Conservation (phyloP, 2,329 filamentous ascomycete genomes). For the Pseudogymnoascus sp. region DNA sequence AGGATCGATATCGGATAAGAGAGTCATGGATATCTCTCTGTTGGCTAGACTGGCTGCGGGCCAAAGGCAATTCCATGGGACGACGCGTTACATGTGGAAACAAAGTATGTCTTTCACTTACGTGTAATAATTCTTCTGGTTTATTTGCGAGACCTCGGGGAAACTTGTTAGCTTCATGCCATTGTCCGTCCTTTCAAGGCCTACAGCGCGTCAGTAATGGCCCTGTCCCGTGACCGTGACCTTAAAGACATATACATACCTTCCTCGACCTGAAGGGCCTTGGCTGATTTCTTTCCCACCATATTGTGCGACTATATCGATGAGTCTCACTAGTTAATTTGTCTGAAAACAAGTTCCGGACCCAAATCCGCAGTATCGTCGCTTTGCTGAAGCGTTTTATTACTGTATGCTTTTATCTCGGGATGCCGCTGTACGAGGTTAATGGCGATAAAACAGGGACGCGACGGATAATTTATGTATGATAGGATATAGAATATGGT, state of each 20-base stretch:
- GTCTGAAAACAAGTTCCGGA: not conserved
- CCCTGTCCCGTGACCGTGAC: not conserved
- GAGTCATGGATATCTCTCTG: not conserved
- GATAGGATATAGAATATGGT: slow-evolving; percentile 6
- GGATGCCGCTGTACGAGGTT: not conserved
- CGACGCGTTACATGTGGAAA: slow-evolving; percentile 10
- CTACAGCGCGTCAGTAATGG: slow-evolving; percentile 37
- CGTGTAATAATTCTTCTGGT: slow-evolving; percentile 99
- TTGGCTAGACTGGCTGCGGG: not conserved
- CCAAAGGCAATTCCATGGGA: not conserved
- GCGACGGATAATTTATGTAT: not conserved
- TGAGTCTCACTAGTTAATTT: not conserved
- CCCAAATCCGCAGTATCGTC: not conserved
- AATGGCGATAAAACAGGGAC: not conserved
- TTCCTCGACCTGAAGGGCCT: slow-evolving; percentile 30
- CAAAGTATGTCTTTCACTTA: slow-evolving; percentile 38
- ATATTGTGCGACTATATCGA: slow-evolving; percentile 17
- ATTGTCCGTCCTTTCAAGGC: slow-evolving; percentile 94
- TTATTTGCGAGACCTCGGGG: slow-evolving; percentile 89
- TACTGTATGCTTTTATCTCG: not conserved
- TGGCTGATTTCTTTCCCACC: slow-evolving; percentile 30
- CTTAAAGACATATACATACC: slow-evolving; percentile 17
- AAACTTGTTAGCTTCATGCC: slow-evolving; percentile 92
- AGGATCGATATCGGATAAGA: not conserved
- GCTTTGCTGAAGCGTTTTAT: not conserved